Evolutionary conservation across 495 filamentous ascomycete genomes (phyloP), one percentile per base, ranked within the genome.

Genomic region (Podospora australis): DNA sequence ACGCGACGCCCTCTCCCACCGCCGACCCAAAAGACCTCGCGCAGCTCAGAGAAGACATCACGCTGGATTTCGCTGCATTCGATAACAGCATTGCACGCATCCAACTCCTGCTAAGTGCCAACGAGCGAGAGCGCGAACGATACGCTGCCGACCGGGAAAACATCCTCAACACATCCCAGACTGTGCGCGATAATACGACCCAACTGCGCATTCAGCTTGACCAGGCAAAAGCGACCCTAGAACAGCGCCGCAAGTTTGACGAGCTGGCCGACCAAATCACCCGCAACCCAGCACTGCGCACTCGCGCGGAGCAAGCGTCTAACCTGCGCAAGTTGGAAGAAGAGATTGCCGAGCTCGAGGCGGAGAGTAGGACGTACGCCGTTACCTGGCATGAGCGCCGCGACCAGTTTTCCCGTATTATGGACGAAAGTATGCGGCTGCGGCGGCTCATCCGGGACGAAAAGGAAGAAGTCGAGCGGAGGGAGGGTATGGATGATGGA

Each of bases 1-100:
- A 53, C 21, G 39, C 50, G 57, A 65, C 58, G 55, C 55, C 48
- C 46, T 65, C 44, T 53, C 65, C 22, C 56, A 63, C 8, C 51
- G 51, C 47, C 16, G 43, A n/a, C 28, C 29, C 38, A 21, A 13
- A 16, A 14, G 77, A 77, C 62, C 70, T 63, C 56, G 60, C 72
- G 65, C 46, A 78, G 74, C 82, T 87, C 56, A 81, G 80, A 29
- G 85, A 94, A 55, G 91, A 96, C 57, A 78, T 91, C 13, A 78
- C 86, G 1, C 78, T 96, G 42, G 92, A 99, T 69, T 92, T 97
- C 58, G 84, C 86, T 16, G 82, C 86, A 30, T 90, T 97, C 63
- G 88, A 95, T 65, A 84, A 79, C 62, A 86, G 80, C 64, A 84
- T 97, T 54, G 78, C 83, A 22, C 88, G 92, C 43, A 84, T 96